A percentile compares a stretch with the other conserved stretches of the same genome.
phyloP scores from a whole-genome alignment of 129 eudicot species.

The Flaveria ramosissima region DNA sequence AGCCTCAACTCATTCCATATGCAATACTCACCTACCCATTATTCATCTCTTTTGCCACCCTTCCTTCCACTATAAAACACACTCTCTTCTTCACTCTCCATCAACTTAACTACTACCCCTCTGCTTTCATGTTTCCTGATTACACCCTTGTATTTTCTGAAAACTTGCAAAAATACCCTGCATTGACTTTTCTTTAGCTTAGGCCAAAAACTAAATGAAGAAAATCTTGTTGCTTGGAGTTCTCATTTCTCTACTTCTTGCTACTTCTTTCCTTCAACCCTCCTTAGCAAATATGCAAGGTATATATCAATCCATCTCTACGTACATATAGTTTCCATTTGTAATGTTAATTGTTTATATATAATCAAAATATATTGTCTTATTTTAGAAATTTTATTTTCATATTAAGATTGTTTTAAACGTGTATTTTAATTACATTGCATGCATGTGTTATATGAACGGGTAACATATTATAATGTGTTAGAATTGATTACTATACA shows the following conservation, averaged over 20 bases:
- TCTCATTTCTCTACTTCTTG: constrained; percentile 35
- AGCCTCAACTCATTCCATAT: constrained; percentile 34
- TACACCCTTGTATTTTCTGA: constrained; percentile 1
- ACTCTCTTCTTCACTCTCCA: constrained; percentile 26
- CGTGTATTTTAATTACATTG: neutral
- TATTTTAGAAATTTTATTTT: no score
- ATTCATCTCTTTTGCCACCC: constrained; percentile 41
- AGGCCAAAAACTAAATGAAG: constrained; percentile 18
- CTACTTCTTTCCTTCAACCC: constrained; percentile 26
- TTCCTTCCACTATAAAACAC: constrained; percentile 31
- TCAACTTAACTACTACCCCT: constrained; percentile 18
- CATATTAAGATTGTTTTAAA: neutral
- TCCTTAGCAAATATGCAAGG: constrained; percentile 39
- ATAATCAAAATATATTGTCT: no score
- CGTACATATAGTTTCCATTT: no score
- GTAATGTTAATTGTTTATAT: no score
- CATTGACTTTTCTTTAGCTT: neutral
- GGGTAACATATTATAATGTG: neutral
- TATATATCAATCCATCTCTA: neutral
- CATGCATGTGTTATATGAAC: neutral
- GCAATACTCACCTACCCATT: constrained; percentile 40
- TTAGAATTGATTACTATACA: neutral
- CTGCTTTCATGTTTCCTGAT: constrained; percentile 20
- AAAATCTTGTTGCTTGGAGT: constrained; percentile 36
- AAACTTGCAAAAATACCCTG: constrained; percentile 19